phyloP scores from a whole-genome alignment of 2,329 filamentous ascomycete genomes.

The Zymoseptoria brevis region DNA sequence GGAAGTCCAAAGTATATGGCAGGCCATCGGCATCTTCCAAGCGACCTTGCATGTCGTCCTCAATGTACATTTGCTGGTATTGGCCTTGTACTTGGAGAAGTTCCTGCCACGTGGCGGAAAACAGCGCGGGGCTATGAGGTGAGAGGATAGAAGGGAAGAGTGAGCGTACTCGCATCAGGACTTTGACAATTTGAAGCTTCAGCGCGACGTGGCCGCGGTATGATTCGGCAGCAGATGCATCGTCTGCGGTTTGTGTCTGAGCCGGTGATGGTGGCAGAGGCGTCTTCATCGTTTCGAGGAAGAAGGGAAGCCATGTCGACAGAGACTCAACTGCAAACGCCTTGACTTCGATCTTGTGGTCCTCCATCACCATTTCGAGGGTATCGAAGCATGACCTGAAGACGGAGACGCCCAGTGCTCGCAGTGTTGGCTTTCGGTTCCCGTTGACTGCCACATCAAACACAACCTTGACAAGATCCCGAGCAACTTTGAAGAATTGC shows the following conservation, averaged over 20 bases:
- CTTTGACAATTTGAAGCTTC: constrained; percentile 86
- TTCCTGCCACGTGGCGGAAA: constrained; percentile 84
- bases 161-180: constrained; percentile 76
- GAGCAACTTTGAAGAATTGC: constrained; percentile 86
- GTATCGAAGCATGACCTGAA: constrained; percentile 91
- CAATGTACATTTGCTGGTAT: constrained; percentile 79
- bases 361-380: constrained; percentile 92
- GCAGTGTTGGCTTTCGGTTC: constrained; percentile 59
- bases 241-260: constrained; percentile 55
- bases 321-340: constrained; percentile 82
- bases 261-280: constrained; percentile 56
- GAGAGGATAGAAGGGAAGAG: constrained; percentile 77
- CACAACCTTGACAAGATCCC: constrained; percentile 74
- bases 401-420: constrained; percentile 80
- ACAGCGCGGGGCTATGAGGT: constrained; percentile 73
- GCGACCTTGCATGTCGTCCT: constrained; percentile 75
- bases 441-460: constrained; percentile 75
- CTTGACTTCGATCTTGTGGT: constrained; percentile 79
- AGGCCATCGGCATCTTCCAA: constrained; percentile 83
- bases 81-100: constrained; percentile 62
- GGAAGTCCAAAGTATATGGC: constrained; percentile 90
- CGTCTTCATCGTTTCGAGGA: constrained; percentile 68
- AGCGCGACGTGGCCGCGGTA: constrained; percentile 80
- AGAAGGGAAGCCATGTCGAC: constrained; percentile 77
- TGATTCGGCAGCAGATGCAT: constrained; percentile 48